Evolutionary conservation across 1,139 yeast genomes (phyloP).

Genomic region (Zygoascus sp.): DNA sequence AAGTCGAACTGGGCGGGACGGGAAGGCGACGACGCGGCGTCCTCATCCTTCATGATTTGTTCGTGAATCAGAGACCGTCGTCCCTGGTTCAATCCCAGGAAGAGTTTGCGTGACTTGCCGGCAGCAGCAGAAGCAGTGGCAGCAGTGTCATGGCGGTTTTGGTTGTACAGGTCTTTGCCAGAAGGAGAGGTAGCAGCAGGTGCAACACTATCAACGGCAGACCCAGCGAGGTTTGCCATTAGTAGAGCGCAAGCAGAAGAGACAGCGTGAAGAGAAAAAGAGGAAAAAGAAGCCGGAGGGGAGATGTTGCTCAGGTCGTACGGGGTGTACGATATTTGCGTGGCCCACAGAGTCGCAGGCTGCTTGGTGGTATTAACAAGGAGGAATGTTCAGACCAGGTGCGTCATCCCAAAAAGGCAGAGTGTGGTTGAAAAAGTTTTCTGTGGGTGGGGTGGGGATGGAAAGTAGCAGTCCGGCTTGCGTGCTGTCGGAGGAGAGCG

Average conservation of each 20-base stretch:
- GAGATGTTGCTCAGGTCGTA: not conserved
- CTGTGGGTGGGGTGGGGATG: not conserved
- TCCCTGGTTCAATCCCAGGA: not conserved
- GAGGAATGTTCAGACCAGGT: not conserved
- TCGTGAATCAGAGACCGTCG: constrained; percentile 18
- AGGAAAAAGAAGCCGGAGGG: no score
- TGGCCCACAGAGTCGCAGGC: not conserved
- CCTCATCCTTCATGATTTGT: constrained; percentile 19
- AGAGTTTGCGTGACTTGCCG: not conserved
- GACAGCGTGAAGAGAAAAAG: no score
- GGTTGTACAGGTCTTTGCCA: no score
- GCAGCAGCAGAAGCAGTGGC: no score
- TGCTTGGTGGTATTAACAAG: not conserved
- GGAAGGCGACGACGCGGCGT: constrained; percentile 11
- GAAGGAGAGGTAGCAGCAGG: no score
- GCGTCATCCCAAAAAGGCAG: not conserved
- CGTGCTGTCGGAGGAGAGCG: no score
- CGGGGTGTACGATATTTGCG: not conserved
- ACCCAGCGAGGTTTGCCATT: no score
- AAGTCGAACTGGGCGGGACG: constrained; percentile 15
- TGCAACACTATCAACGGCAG: no score
- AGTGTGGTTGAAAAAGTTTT: not conserved
- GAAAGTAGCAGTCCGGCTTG: not conserved
- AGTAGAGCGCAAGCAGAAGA: no score
- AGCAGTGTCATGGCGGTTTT: no score